phyloP scores from a whole-genome alignment of 768 basidiomycete genomes.

The Aureoboletus auriporus region DNA sequence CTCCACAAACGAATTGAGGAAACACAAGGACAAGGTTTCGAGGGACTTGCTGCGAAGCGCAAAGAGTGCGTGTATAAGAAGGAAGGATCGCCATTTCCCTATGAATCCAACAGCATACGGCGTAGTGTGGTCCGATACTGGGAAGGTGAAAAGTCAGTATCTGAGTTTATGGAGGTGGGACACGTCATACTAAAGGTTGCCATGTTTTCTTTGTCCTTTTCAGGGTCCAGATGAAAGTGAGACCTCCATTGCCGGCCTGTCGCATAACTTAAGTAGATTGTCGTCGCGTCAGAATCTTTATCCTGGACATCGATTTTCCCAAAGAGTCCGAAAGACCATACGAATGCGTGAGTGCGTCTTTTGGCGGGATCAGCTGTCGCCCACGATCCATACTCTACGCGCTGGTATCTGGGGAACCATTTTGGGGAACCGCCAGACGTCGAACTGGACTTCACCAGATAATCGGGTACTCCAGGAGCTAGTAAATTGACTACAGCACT shows the following conservation, averaged over 20 bases:
- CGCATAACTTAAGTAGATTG: neutral
- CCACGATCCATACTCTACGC: neutral
- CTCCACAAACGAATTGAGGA: neutral
- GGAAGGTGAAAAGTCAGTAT: neutral
- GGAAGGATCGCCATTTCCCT: slow-evolving; percentile 18
- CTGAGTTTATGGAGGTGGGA: no score
- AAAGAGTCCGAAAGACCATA: neutral
- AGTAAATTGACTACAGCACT: slow-evolving; percentile 19
- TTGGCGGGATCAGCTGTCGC: neutral
- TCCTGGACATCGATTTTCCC: neutral
- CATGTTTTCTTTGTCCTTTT: slow-evolving; percentile 3
- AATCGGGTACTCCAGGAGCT: slow-evolving; percentile 18
- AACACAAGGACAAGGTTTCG: slow-evolving; percentile 16
- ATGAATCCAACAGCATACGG: slow-evolving; percentile 17
- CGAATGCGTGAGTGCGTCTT: slow-evolving; percentile 2
- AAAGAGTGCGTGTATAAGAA: slow-evolving; percentile 22
- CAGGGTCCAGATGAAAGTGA: no score
- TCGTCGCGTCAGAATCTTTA: neutral
- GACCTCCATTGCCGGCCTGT: no score
- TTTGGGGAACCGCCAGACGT: slow-evolving; percentile 16
- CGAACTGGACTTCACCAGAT: slow-evolving; percentile 19
- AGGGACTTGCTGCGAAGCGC: slow-evolving; percentile 17
- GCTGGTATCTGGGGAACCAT: slow-evolving; percentile 14
- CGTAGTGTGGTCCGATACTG: slow-evolving; percentile 14
- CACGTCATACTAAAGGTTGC: slow-evolving; percentile 8